Conservation (phyloP, 176 grass and related monocot genomes). For the Avena atlantica region DNA sequence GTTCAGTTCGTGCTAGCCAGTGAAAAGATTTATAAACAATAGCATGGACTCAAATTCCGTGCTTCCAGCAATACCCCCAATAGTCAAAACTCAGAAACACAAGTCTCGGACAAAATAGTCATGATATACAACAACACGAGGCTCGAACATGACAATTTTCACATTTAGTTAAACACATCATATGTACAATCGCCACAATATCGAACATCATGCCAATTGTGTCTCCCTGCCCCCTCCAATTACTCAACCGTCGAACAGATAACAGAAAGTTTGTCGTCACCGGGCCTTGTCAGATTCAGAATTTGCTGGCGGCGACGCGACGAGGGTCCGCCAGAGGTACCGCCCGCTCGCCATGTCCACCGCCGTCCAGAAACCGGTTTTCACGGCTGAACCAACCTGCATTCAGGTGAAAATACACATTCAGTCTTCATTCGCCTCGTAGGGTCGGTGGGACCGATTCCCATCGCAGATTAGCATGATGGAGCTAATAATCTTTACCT, state of each 20-base stretch:
- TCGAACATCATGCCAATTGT: neutral
- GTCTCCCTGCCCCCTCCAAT: neutral
- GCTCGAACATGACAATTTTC: slow-evolving; percentile 38
- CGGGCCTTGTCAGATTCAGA: slow-evolving; percentile 48
- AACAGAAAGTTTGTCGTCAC: slow-evolving; percentile 37
- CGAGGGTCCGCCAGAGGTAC: slow-evolving; percentile 83
- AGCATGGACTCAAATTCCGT: neutral
- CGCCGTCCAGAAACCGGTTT: slow-evolving; percentile 74
- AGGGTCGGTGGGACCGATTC: neutral
- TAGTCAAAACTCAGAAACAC: neutral
- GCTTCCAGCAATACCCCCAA: neutral
- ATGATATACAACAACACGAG: slow-evolving; percentile 23
- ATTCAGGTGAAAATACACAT: neutral
- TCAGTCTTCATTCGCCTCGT: neutral
- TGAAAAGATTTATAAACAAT: slow-evolving; percentile 34
- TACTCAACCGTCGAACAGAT: neutral
- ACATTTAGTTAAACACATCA: neutral
- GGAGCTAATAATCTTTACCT: neutral
- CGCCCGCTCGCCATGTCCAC: slow-evolving; percentile 93
- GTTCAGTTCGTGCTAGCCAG: neutral
- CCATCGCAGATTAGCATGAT: neutral
- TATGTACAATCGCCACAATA: slow-evolving; percentile 13
- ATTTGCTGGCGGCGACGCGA: slow-evolving; percentile 37
- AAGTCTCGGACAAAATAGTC: slow-evolving; percentile 13
- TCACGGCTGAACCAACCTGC: slow-evolving; percentile 79